phyloP scores from a whole-genome alignment of 352 stramenopile genomes.

The Pythium periplocum region DNA sequence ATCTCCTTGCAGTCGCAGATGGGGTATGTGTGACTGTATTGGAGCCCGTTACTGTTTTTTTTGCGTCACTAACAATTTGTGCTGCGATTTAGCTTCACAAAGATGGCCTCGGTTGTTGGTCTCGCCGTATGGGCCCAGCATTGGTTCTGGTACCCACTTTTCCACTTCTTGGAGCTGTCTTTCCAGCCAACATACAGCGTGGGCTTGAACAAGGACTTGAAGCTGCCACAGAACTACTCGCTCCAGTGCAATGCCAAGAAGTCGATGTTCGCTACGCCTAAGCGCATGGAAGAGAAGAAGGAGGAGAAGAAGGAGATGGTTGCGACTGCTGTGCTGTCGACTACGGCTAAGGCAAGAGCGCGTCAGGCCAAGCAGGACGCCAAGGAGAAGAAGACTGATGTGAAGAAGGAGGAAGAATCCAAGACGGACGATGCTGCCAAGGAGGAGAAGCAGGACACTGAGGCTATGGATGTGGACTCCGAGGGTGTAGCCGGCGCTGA shows the following conservation, averaged over 20 bases:
- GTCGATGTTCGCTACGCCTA: conserved; percentile 96
- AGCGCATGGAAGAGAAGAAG: conserved; percentile 98
- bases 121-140: conserved; percentile 97
- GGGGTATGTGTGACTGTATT: conserved; percentile 35
- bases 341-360: conserved; percentile 95
- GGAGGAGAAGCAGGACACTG: conserved; percentile 43
- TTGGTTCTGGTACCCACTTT: conserved; percentile 99
- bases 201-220: conserved; percentile 97
- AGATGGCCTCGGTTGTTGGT: conserved; percentile 95
- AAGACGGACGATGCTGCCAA: conserved; percentile 27
- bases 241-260: conserved; percentile 93
- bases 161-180: conserved; percentile 97
- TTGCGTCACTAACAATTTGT: conserved; percentile 6
- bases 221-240: conserved; percentile 95
- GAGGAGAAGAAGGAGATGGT: conserved; percentile 99
- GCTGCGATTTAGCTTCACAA: conserved; percentile 84
- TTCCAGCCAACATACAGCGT: conserved; percentile 96
- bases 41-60: conserved; percentile 28
- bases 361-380: conserved; percentile 90
- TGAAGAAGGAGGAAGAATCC: conserved; percentile 46
- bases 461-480: conserved; percentile 74
- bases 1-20: conserved; percentile 94
- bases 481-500: conserved; percentile 28
- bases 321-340: conserved; percentile 96
- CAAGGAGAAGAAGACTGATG: conserved; percentile 70